These are phyloP conservation scores for Diaporthe vaccinii DNA, from an alignment of 2,329 filamentous ascomycete genomes.

Conservation along the genomic window DNA sequence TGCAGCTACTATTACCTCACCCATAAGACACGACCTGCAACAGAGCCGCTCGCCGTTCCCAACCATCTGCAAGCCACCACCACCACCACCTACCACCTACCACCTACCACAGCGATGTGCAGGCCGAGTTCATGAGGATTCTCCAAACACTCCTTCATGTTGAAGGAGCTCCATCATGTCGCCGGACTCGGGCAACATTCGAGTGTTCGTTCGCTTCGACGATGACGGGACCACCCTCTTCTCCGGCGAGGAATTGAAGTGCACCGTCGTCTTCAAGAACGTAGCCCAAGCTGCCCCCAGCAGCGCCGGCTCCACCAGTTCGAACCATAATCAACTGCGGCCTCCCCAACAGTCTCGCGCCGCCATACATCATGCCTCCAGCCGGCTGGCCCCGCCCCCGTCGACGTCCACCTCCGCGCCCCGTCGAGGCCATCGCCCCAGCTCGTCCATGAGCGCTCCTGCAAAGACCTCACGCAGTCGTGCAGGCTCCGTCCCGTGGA, in stretches of 20 bases:
- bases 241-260: slow-evolving; percentile 94
- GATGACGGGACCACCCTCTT: slow-evolving; percentile 85
- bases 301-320: slow-evolving; percentile 43
- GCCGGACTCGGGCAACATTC: slow-evolving; percentile 77
- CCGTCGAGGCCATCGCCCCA: slow-evolving; percentile 73
- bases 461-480: slow-evolving; percentile 57
- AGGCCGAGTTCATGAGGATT: slow-evolving; percentile 39
- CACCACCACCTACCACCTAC: background rate
- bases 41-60: background rate
- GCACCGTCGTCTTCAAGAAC: slow-evolving; percentile 97
- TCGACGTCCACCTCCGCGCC: slow-evolving; percentile 48
- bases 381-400: slow-evolving; percentile 60
- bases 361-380: slow-evolving; percentile 47
- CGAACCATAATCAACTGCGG: slow-evolving; percentile 42
- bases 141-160: slow-evolving; percentile 47
- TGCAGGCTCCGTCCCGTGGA: slow-evolving; percentile 63
- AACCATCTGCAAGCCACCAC: background rate
- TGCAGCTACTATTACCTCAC: slow-evolving; percentile 14
- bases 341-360: slow-evolving; percentile 48
- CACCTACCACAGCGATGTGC: slow-evolving; percentile 35
- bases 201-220: slow-evolving; percentile 95
- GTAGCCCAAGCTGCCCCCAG: slow-evolving; percentile 64
- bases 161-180: slow-evolving; percentile 61
- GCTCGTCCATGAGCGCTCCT: slow-evolving; percentile 74
- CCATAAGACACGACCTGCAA: slow-evolving; percentile 4